Conservation (phyloP, 1,284 basidiomycete species). For the Sutorius eximius region DNA sequence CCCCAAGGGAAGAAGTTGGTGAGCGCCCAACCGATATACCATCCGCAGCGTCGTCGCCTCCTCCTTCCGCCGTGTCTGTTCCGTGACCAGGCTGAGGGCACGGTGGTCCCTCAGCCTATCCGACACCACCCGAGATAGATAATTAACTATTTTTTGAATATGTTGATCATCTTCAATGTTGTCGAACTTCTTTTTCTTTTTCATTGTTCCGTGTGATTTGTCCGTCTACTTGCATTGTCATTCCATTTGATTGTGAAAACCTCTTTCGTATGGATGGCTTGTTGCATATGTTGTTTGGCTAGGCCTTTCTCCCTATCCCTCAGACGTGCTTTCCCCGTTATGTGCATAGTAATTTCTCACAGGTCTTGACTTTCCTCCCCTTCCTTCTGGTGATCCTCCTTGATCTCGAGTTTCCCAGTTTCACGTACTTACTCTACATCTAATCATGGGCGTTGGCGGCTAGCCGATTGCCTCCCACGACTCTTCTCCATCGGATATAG, state of each 20-base stretch:
- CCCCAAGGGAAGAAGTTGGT: slow-evolving; percentile 25
- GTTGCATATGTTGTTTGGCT: slow-evolving; percentile 23
- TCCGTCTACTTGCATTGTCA: slow-evolving; percentile 11
- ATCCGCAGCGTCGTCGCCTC: slow-evolving; percentile 32
- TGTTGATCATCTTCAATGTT: slow-evolving; percentile 36
- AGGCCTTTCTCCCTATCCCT: not conserved
- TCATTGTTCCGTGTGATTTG: slow-evolving; percentile 16
- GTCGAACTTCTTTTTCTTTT: slow-evolving; percentile 13
- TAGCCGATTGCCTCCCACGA: slow-evolving; percentile 13
- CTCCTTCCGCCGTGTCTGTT: slow-evolving; percentile 32
- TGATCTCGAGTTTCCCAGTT: slow-evolving; percentile 13
- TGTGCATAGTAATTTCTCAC: slow-evolving; percentile 28
- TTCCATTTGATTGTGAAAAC: slow-evolving; percentile 7
- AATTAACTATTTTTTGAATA: slow-evolving; percentile 36
- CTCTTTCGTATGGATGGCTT: slow-evolving; percentile 18
- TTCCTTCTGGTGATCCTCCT: slow-evolving; percentile 7
- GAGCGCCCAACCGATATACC: slow-evolving; percentile 26
- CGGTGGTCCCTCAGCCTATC: slow-evolving; percentile 6
- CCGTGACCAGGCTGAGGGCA: slow-evolving; percentile 17
- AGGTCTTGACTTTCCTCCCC: not conserved
- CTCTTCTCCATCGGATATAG: slow-evolving; percentile 32
- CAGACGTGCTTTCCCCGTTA: slow-evolving; percentile 2
- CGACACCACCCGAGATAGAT: slow-evolving; percentile 27
- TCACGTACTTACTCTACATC: slow-evolving; percentile 26
- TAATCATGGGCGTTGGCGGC: slow-evolving; percentile 25